Conservation (phyloP, 768 basidiomycete species). For the Pleurotus giganteus region DNA sequence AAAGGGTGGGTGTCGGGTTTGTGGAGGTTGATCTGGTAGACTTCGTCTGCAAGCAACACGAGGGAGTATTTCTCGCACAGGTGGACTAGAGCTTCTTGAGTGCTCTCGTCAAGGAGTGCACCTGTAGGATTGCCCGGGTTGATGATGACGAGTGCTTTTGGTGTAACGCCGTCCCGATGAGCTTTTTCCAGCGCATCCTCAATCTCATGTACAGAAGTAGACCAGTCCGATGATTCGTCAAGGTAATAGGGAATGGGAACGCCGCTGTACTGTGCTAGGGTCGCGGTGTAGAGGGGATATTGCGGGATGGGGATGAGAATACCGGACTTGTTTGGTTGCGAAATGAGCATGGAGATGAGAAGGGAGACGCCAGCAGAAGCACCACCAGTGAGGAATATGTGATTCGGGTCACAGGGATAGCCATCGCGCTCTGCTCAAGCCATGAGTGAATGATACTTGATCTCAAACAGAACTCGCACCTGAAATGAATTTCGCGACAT, state of each 20-base stretch:
- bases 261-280: constrained; percentile 85
- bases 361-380: constrained; percentile 94
- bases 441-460: background rate
- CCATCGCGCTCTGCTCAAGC: constrained; percentile 77
- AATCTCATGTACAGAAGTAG: constrained; percentile 70
- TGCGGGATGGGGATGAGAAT: constrained; percentile 97
- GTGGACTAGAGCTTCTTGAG: constrained; percentile 74
- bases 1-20: constrained; percentile 65
- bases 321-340: constrained; percentile 56
- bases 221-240: constrained; percentile 80
- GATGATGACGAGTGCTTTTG: constrained; percentile 93
- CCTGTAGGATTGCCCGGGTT: constrained; percentile 99
- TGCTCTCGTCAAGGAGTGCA: constrained; percentile 66
- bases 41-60: constrained; percentile 94
- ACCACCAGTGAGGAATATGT: constrained; percentile 94
- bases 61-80: constrained; percentile 84
- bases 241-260: constrained; percentile 85
- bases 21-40: constrained; percentile 96
- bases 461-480: constrained; percentile 52
- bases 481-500: constrained; percentile 87
- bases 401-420: constrained; percentile 72
- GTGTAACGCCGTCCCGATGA: constrained; percentile 51
- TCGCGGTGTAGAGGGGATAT: constrained; percentile 96
- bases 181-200: constrained; percentile 66
- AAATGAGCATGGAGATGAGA: constrained; percentile 76